These are phyloP conservation scores for Umbilicus rupestris DNA, from an alignment of 164 flowering plant genomes.

Conservation along the genomic window DNA sequence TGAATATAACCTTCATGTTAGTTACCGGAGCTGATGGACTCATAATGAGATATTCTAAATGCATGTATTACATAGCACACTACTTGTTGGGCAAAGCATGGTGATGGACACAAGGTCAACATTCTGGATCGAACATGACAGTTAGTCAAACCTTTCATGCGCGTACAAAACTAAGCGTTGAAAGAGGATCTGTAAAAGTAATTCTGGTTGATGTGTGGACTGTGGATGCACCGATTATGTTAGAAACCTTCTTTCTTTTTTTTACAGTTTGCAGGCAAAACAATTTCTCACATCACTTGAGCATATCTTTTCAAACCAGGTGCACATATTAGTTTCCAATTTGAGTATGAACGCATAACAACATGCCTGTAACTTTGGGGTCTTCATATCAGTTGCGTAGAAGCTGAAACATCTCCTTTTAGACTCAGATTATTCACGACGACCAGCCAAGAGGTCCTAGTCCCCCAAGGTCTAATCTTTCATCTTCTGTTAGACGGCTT, in stretches of 20 bases:
- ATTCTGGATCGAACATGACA: too few relatives aligned
- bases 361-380: not conserved
- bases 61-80: not conserved
- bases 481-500: not conserved
- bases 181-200: too few relatives aligned
- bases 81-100: too few relatives aligned
- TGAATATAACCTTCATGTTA: not conserved
- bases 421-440: not conserved
- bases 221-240: too few relatives aligned
- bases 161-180: too few relatives aligned
- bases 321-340: not conserved
- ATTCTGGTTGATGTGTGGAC: too few relatives aligned
- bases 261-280: too few relatives aligned
- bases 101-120: too few relatives aligned
- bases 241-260: too few relatives aligned
- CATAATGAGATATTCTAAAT: not conserved
- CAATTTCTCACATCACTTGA: too few relatives aligned
- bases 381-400: not conserved
- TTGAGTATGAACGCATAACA: not conserved
- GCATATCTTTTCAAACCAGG: not conserved
- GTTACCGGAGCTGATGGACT: not conserved
- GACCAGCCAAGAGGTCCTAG: not conserved
- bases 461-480: not conserved
- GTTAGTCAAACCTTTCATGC: too few relatives aligned
- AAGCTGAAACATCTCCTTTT: slow-evolving; percentile 4